Base-by-base conservation (phyloP, 2,329 filamentous ascomycete genomes). In the Trichoderma lentiforme region DNA sequence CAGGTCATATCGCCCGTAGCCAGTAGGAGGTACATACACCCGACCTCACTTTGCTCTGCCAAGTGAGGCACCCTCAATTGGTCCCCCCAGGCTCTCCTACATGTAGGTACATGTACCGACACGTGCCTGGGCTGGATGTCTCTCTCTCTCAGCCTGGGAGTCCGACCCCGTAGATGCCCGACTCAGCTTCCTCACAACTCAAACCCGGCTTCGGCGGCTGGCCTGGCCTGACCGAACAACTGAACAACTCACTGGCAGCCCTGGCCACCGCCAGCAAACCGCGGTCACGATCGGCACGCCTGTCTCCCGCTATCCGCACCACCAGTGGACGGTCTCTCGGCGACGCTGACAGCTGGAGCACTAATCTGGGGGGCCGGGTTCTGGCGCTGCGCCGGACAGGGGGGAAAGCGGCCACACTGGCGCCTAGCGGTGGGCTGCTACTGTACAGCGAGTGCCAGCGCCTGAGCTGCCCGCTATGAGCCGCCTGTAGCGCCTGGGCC, bases 361-460 rank as follows among this genome's bases (percentile, higher is more conserved):
- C 56, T 77, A 78, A 79, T 79, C 77, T 78, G 76, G 77, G 76
- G 74, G 73, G 69, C 34, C 39, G 57, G 66, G 14, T 69, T 75
- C 71, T 71, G 51, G 68, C 68, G 68, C 68, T n/a, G 43, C 69
- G 32, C 60, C 34, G 30, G 61, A 64, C 69, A 71, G 64, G 68
- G 68, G 69, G 61, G 11, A 24, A 4, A 43, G 39, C 43, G 18
- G 51, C 47, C 47, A 53, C 47, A 53, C 47, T 21, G 43, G 43
- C 43, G 43, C 43, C 43, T 51, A 51, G 43, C 43, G 43, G 43
- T 51, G 43, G 56, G 53, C 53, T 26, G 21, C 24, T 47, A 57
- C 63, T 57, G 47, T 24, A 57, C 26, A 26, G 39, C 39, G 61
- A 56, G 51, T 51, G 70, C 62, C 61, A 65, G 62, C 61, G 64